phyloP scores from a whole-genome alignment of 257 asterid species.

The Sherardia arvensis region DNA sequence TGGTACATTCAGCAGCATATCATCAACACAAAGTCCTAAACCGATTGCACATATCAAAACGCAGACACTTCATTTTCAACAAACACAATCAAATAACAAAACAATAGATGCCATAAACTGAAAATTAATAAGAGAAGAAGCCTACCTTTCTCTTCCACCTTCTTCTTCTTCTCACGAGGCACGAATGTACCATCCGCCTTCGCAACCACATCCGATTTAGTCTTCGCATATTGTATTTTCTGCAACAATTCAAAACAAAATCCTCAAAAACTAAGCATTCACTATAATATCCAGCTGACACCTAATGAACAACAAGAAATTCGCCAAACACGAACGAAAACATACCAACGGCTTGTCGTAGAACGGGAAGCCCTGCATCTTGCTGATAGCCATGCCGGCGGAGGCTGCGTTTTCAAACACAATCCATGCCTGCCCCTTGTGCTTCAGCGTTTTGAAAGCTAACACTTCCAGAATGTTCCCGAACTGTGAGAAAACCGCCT shows the following conservation, averaged over 20 bases:
- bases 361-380: conserved; percentile 96
- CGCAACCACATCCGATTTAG: conserved; percentile 82
- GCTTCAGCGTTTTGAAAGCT: conserved; percentile 99
- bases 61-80: not conserved
- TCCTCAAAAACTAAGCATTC: not conserved
- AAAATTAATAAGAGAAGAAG: not conserved
- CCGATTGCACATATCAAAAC: not conserved
- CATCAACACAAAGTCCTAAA: not conserved
- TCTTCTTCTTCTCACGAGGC: conserved; percentile 89
- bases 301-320: not conserved
- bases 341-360: conserved; percentile 91
- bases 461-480: conserved; percentile 89
- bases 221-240: conserved; percentile 92
- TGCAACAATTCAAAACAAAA: conserved; percentile 20
- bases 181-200: conserved; percentile 90
- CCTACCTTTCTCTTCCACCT: conserved; percentile 81
- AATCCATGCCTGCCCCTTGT: conserved; percentile 99
- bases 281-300: not conserved
- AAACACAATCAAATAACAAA: not conserved
- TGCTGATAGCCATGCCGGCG: conserved; percentile 75
- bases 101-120: not conserved
- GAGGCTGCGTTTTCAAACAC: conserved; percentile 82
- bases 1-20: not conserved
- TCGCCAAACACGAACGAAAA: not conserved
- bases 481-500: conserved; percentile 93